Percentiles rank a stretch among this genome's conserved stretches.
Conservation (phyloP, 1,284 basidiomycete genomes). For the Cryptococcus jaspeensis region DNA sequence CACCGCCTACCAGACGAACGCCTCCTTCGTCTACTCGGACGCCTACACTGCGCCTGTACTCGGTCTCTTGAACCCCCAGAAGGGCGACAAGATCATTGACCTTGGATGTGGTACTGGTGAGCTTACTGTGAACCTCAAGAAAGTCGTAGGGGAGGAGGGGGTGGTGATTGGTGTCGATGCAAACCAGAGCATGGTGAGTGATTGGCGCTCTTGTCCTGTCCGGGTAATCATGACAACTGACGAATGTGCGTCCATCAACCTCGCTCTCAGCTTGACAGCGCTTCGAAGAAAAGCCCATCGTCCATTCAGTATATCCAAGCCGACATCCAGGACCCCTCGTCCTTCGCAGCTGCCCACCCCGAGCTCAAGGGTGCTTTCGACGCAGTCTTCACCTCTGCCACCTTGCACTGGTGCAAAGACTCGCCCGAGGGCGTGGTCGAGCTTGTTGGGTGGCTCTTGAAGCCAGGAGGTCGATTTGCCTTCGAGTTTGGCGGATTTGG, state of each 20-base stretch:
- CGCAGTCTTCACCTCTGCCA: constrained; percentile 72
- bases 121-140: constrained; percentile 61
- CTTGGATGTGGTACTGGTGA: constrained; percentile 81
- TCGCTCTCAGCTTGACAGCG: constrained; percentile 67
- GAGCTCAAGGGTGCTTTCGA: constrained; percentile 41
- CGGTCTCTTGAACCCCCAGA: constrained; percentile 60
- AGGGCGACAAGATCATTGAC: constrained; percentile 70
- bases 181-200: constrained; percentile 68
- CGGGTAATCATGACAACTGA: not conserved
- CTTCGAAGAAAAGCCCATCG: constrained; percentile 60
- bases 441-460: constrained; percentile 62
- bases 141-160: constrained; percentile 59
- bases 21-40: constrained; percentile 69
- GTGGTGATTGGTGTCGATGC: constrained; percentile 66
- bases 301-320: constrained; percentile 48
- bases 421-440: constrained; percentile 66
- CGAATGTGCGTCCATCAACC: no score
- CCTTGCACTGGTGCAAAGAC: constrained; percentile 78
- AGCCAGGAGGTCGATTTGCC: constrained; percentile 66
- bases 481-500: constrained; percentile 73
- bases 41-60: constrained; percentile 63
- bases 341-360: constrained; percentile 16
- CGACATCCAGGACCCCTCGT: constrained; percentile 37
- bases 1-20: constrained; percentile 47
- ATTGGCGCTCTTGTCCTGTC: not conserved